Base-by-base conservation (phyloP, 371 early-diverging fungal genomes). In the Coelomomyces lativittatus region DNA sequence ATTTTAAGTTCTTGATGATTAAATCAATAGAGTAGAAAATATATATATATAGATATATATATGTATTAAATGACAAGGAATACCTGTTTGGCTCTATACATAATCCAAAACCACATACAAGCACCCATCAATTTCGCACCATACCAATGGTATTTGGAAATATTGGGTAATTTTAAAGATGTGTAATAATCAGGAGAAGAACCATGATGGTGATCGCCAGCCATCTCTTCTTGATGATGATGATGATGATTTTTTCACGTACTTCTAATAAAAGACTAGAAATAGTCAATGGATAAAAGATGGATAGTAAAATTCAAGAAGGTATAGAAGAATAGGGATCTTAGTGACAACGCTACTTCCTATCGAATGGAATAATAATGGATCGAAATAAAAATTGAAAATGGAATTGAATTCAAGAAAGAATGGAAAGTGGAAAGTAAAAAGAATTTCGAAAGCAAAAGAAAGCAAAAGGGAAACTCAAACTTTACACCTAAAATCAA, bases 31-130 rank as follows among this genome's bases (percentile, higher is more conserved):
- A 14, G 14, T 14, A 33, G 14, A 33, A n/a, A 14, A n/a, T n/a
- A 33, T 14, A n/a, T n/a, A 33, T 14, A n/a, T n/a, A 14, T 14
- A n/a, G 14, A 14, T 14, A 33, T 33, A 17, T 40, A 12, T 14
- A 40, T 12, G 44, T 28, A 12, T 21, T 11, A 44, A 28, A 28
- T 14, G 4, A 7, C 7, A 33, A 32, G 47, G n/a, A n/a, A n/a
- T 19, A 46, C 84, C 59, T 85, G 76, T 61, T 83, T 84, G 33
- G 79, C 74, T 53, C 83, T 76, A 62, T 85, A 84, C 80, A 83
- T 81, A 72, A 83, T 81, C 80, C 80, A 85, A 58, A 83, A 81
- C 81, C 81, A 84, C 82, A 83, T 80, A 58, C 73, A 54, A 27
- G 83, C 82, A 41, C 84, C 82, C 41, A 82, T 63, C 40, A 53